Evolutionary conservation across 1,284 basidiomycete genomes (phyloP).

Genomic region (Puccinia novopanici): DNA sequence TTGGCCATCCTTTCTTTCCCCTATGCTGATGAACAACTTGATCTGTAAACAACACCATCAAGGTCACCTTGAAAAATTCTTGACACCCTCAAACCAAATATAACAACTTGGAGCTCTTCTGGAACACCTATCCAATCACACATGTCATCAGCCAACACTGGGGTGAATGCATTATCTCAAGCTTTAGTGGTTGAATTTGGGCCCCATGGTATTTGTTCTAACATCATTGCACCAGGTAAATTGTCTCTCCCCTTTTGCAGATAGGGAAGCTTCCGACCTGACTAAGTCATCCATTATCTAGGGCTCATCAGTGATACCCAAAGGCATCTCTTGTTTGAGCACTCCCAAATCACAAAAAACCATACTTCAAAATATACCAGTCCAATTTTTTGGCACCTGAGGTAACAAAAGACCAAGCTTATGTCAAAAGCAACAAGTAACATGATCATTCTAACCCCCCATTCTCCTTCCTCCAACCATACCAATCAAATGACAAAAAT

Average conservation of each 20-base stretch:
- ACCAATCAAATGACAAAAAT: constrained; percentile 55
- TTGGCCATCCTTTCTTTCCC: background rate
- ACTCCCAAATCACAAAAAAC: constrained; percentile 59
- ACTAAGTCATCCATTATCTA: no score
- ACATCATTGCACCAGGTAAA: constrained; percentile 80
- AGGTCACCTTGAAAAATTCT: constrained; percentile 61
- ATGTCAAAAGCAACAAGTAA: constrained; percentile 14
- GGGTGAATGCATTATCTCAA: constrained; percentile 79
- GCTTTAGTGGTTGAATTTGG: constrained; percentile 91
- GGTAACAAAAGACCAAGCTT: constrained; percentile 52
- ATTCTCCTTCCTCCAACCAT: background rate
- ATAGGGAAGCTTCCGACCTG: background rate
- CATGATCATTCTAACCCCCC: background rate
- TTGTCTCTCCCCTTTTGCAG: background rate
- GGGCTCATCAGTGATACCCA: constrained; percentile 77
- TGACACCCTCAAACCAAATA: no score
- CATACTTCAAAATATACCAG: constrained; percentile 54
- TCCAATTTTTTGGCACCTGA: constrained; percentile 56
- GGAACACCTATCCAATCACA: constrained; percentile 87
- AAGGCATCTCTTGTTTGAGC: constrained; percentile 75
- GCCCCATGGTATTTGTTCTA: constrained; percentile 87
- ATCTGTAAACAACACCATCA: constrained; percentile 85
- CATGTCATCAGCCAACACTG: constrained; percentile 92
- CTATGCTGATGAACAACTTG: background rate
- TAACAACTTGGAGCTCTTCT: constrained; percentile 54